Percentiles rank a stretch among this genome's conserved stretches.
These are phyloP conservation scores for Acer saccharum DNA, from an alignment of 345 rosid species.

Conservation along the genomic window DNA sequence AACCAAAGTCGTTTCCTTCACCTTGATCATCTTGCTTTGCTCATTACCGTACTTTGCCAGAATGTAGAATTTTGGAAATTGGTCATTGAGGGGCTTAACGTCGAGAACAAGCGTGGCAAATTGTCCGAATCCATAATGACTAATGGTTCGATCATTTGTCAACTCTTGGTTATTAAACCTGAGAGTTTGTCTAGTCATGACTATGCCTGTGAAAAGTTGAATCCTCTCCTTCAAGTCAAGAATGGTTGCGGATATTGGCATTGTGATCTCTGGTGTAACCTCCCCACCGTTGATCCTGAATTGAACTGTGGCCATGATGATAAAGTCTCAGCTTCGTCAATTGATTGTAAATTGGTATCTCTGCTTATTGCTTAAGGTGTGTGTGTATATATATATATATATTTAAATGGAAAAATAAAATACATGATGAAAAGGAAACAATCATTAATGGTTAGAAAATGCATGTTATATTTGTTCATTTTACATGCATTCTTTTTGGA, in stretches of 20 bases:
- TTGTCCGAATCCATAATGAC: not conserved
- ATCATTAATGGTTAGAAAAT: no score
- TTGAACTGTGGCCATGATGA: not conserved
- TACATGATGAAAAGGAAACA: no score
- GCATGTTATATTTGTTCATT: no score
- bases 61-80: not conserved
- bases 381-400: no score
- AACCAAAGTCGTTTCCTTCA: conserved; percentile 4
- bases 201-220: no score
- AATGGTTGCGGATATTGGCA: not conserved
- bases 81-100: not conserved
- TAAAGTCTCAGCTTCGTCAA: not conserved
- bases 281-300: not conserved
- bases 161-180: not conserved
- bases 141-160: not conserved
- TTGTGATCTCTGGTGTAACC: not conserved
- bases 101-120: not conserved
- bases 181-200: not conserved
- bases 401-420: no score
- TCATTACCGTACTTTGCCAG: not conserved
- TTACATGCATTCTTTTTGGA: no score
- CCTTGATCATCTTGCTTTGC: not conserved
- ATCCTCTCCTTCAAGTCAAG: not conserved
- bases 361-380: no score
- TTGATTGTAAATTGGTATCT: no score